These are phyloP conservation scores for Pharnaceum exiguum DNA, from an alignment of 148 eudicot species.

Conservation along the genomic window DNA sequence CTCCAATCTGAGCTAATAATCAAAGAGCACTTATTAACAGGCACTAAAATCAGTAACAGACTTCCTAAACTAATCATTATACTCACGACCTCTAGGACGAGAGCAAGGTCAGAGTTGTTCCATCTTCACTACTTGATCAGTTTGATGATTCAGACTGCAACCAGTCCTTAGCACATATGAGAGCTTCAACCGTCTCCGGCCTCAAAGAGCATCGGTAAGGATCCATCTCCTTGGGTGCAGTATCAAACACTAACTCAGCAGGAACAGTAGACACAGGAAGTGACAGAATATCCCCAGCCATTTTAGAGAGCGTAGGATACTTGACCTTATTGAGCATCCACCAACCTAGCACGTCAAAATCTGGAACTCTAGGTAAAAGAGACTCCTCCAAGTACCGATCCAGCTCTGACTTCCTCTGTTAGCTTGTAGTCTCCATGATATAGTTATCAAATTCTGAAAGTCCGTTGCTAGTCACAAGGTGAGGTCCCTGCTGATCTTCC, in stretches of 20 bases:
- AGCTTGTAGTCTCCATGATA: constrained; percentile 83
- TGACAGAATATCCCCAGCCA: constrained; percentile 83
- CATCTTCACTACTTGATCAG: constrained; percentile 45
- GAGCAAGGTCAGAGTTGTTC: constrained; percentile 32
- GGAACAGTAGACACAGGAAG: constrained; percentile 63
- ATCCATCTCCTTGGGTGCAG: constrained; percentile 64
- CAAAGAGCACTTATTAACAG: background rate
- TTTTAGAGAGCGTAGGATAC: constrained; percentile 90
- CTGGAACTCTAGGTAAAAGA: constrained; percentile 71
- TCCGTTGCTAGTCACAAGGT: constrained; percentile 36
- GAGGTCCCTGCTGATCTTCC: constrained; percentile 43
- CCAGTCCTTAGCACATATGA: constrained; percentile 94
- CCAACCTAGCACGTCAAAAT: constrained; percentile 92
- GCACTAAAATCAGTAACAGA: background rate
- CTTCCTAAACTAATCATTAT: constrained; percentile 17
- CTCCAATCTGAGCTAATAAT: constrained; percentile 23
- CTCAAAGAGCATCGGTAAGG: constrained; percentile 61
- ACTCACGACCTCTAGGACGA: constrained; percentile 3
- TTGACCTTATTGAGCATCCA: constrained; percentile 83
- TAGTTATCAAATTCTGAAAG: constrained; percentile 79
- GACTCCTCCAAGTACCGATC: constrained; percentile 96
- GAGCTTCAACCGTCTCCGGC: constrained; percentile 87
- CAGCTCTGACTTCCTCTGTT: constrained; percentile 68
- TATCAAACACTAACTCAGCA: constrained; percentile 49
- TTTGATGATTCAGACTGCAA: constrained; percentile 38